Percentiles rank a stretch among this genome's conserved stretches.
These are phyloP conservation scores for Sugiyamaella boreocaroliniensis DNA, from an alignment of 805 yeast species.

Conservation along the genomic window DNA sequence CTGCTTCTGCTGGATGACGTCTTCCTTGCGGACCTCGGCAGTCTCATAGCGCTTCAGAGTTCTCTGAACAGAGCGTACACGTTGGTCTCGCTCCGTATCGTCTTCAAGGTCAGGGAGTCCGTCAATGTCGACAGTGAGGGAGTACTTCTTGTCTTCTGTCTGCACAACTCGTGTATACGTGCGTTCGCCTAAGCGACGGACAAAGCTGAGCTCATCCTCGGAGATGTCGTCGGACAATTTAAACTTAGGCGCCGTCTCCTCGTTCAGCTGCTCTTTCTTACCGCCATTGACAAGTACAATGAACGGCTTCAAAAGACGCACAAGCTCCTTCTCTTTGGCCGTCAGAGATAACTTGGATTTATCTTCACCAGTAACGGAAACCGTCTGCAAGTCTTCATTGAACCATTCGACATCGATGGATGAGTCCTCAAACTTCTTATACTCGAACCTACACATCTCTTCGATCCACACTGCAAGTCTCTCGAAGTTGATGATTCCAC, in stretches of 20 bases:
- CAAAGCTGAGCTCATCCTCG: conserved; percentile 18
- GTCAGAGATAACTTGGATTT: conserved; percentile 53
- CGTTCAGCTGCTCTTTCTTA: conserved; percentile 1
- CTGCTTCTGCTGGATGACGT: conserved; percentile 39
- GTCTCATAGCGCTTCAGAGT: conserved; percentile 36
- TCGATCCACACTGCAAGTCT: conserved; percentile 72
- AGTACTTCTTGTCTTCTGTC: conserved; percentile 10
- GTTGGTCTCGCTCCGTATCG: conserved; percentile 55
- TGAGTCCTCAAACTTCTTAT: conserved; percentile 77
- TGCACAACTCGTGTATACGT: conserved; percentile 22
- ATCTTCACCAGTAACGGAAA: conserved; percentile 35
- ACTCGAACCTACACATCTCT: conserved; percentile 69
- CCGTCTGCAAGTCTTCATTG: conserved; percentile 63
- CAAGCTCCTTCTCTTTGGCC: conserved; percentile 58
- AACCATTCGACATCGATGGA: conserved; percentile 84
- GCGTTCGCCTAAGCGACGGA: conserved; percentile 24
- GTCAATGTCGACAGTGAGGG: conserved; percentile 43
- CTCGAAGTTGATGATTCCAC: conserved; percentile 71
- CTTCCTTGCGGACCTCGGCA: conserved; percentile 25
- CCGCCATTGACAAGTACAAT: conserved; percentile 26
- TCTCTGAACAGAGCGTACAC: conserved; percentile 53
- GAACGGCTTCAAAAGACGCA: conserved; percentile 43
- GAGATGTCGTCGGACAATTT: conserved; percentile 6
- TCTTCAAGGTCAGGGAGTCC: conserved; percentile 64
- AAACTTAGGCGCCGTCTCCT: background rate